These are phyloP conservation scores for Setaria italica DNA, from an alignment of 202 grass and related monocot genomes.

Conservation along the genomic window DNA sequence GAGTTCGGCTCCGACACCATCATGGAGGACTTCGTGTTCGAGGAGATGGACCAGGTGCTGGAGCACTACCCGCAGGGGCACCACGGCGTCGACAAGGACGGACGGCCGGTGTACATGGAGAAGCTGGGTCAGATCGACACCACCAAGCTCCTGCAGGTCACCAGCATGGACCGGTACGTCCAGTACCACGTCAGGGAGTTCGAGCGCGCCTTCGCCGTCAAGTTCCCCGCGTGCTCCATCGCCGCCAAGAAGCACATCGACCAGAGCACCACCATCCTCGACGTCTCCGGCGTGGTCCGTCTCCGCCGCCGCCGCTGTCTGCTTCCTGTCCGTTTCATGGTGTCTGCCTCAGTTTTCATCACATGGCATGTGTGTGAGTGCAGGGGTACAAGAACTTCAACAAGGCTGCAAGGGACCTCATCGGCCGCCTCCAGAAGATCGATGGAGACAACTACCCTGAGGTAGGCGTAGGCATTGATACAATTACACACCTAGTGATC, in stretches of 20 bases:
- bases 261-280: slow-evolving; percentile 98
- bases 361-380: neutral
- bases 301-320: neutral
- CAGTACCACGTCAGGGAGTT: slow-evolving; percentile 98
- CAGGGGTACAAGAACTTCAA: slow-evolving; percentile 98
- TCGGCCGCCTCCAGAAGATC: slow-evolving; percentile 88
- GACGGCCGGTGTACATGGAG: slow-evolving; percentile 95
- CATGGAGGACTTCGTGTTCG: slow-evolving; percentile 83
- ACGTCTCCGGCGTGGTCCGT: slow-evolving; percentile 87
- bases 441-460: slow-evolving; percentile 97
- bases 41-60: slow-evolving; percentile 84
- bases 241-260: slow-evolving; percentile 84
- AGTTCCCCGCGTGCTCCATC: slow-evolving; percentile 97
- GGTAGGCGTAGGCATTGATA: slow-evolving; percentile 55
- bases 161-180: slow-evolving; percentile 86
- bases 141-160: slow-evolving; percentile 91
- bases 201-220: slow-evolving; percentile 86
- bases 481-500: neutral
- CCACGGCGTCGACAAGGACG: slow-evolving; percentile 93
- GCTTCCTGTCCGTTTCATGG: neutral
- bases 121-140: slow-evolving; percentile 87
- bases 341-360: neutral
- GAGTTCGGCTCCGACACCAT: slow-evolving; percentile 90
- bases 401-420: slow-evolving; percentile 91
- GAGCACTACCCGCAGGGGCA: slow-evolving; percentile 99